Evolutionary conservation across 495 filamentous ascomycete genomes (phyloP).

Genomic region (Immersiella caudata): DNA sequence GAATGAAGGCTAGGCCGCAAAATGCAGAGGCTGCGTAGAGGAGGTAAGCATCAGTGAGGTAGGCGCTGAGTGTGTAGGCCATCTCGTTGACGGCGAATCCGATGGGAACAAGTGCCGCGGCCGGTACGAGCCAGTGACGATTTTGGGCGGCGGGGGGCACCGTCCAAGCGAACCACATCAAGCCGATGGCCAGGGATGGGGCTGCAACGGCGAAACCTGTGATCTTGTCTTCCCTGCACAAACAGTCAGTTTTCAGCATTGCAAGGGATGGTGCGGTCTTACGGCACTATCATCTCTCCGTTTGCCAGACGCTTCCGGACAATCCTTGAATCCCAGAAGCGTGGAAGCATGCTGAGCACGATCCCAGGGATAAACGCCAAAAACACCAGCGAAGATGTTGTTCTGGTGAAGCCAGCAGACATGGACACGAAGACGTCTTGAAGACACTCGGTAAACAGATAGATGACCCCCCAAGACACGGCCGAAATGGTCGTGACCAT

Average conservation of each 20-base stretch:
- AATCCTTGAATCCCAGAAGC: conserved; percentile 43
- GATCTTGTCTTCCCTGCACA: conserved; percentile 56
- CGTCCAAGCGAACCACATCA: conserved; percentile 53
- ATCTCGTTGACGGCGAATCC: conserved; percentile 58
- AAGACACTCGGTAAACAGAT: conserved; percentile 57
- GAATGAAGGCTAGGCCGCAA: conserved; percentile 50
- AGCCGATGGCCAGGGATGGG: conserved; percentile 47
- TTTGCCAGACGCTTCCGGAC: conserved; percentile 24
- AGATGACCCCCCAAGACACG: conserved; percentile 54
- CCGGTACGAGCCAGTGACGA: conserved; percentile 41
- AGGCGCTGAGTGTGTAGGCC: conserved; percentile 51
- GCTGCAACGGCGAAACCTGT: conserved; percentile 50
- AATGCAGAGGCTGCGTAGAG: conserved; percentile 56
- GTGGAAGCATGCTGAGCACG: conserved; percentile 44
- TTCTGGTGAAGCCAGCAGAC: conserved; percentile 35
- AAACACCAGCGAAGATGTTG: conserved; percentile 48
- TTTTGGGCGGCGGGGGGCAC: conserved; percentile 44
- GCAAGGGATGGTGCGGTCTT: too few relatives aligned
- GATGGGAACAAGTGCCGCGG: conserved; percentile 45
- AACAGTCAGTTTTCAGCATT: too few relatives aligned
- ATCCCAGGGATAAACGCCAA: conserved; percentile 51
- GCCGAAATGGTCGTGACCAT: conserved; percentile 32
- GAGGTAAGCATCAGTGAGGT: conserved; percentile 57
- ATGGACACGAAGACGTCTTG: conserved; percentile 49
- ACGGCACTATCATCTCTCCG: conserved; percentile 27